Evolutionary conservation across 2,329 filamentous ascomycete genomes (phyloP).

Genomic region (Aspergillus ochraceus): DNA sequence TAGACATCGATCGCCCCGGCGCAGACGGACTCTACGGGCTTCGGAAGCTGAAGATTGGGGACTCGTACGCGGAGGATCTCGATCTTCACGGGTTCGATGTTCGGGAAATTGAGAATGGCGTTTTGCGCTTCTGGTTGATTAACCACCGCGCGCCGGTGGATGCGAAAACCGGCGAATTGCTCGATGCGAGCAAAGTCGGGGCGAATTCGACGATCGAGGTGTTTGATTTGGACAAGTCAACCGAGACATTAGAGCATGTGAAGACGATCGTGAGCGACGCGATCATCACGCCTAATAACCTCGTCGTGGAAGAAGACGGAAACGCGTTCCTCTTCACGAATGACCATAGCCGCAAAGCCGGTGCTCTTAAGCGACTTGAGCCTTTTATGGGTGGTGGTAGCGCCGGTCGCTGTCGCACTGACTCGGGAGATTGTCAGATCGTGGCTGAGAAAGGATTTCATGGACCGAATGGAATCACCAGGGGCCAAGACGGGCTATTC

Average conservation of each 20-base stretch:
- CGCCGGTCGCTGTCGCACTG: neutral
- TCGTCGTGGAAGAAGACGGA: neutral
- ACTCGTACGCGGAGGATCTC: neutral
- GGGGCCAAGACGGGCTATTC: neutral
- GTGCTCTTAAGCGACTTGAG: neutral
- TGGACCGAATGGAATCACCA: neutral
- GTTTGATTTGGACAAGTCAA: neutral
- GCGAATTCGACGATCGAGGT: slow-evolving; percentile 7
- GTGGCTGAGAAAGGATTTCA: neutral
- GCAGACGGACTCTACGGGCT: neutral
- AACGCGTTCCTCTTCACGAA: slow-evolving; percentile 2
- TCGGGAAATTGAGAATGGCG: neutral
- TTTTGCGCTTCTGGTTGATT: slow-evolving; percentile 6
- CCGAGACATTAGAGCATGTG: neutral
- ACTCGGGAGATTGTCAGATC: neutral
- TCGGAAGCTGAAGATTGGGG: neutral
- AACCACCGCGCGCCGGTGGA: slow-evolving; percentile 5
- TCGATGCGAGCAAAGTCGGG: neutral
- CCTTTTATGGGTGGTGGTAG: neutral
- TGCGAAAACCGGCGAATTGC: neutral
- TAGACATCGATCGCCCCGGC: slow-evolving; percentile 1
- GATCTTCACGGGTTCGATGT: slow-evolving; percentile 3
- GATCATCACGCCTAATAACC: slow-evolving; percentile 8
- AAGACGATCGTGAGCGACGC: slow-evolving; percentile 3
- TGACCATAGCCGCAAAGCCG: neutral